phyloP scores from a whole-genome alignment of 1,139 yeast genomes.

The Meyerozyma carpophila region DNA sequence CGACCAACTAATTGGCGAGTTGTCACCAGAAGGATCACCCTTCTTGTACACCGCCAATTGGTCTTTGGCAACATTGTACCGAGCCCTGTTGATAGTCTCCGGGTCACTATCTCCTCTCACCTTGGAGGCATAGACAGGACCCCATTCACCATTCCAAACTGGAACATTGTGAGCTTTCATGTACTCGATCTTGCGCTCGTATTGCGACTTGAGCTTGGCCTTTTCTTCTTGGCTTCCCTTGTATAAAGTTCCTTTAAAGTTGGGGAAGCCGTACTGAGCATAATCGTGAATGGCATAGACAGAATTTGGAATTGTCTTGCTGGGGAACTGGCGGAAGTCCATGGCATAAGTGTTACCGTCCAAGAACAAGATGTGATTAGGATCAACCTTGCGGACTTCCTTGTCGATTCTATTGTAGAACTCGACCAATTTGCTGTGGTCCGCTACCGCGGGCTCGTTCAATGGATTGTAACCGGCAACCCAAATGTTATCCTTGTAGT shows the following conservation, averaged over 20 bases:
- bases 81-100: constrained; percentile 27
- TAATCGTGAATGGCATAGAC: constrained; percentile 47
- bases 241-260: constrained; percentile 23
- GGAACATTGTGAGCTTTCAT: constrained; percentile 31
- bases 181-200: constrained; percentile 36
- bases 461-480: constrained; percentile 46
- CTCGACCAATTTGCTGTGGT: constrained; percentile 30
- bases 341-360: constrained; percentile 45
- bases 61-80: constrained; percentile 36
- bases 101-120: constrained; percentile 34
- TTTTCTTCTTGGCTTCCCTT: constrained; percentile 26
- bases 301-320: constrained; percentile 25
- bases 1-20: constrained; percentile 39
- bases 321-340: constrained; percentile 42
- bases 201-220: constrained; percentile 26
- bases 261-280: constrained; percentile 36
- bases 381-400: constrained; percentile 33
- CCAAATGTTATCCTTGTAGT: constrained; percentile 38
- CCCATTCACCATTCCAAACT: constrained; percentile 50
- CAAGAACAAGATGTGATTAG: constrained; percentile 38
- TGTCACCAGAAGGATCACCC: constrained; percentile 44
- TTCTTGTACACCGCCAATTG: constrained; percentile 34
- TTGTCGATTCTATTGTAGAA: constrained; percentile 30
- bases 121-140: constrained; percentile 41
- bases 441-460: constrained; percentile 41